Conservation (phyloP, 192 early-diverging fungal genomes). For the Coemansia sp. region DNA sequence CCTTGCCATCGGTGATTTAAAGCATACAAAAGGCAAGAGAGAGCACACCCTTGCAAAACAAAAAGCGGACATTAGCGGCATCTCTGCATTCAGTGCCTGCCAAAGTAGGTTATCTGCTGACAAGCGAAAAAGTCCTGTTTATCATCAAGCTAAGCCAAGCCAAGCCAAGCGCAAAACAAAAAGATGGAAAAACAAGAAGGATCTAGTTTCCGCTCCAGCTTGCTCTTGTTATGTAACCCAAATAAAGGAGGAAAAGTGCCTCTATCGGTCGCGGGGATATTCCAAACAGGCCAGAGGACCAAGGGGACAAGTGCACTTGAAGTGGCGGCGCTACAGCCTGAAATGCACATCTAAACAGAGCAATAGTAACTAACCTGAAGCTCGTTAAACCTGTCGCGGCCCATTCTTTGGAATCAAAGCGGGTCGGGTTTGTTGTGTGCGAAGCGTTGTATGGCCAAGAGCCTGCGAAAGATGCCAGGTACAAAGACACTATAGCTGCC, state of each 20-base stretch:
- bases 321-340: neutral
- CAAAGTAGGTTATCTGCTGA: neutral
- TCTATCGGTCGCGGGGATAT: too few species aligned
- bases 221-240: too few species aligned
- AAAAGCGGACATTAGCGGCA: neutral
- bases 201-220: too few species aligned
- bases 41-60: neutral
- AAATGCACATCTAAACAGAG: neutral
- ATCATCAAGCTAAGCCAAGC: neutral
- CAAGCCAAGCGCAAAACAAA: neutral
- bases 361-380: constrained; percentile 35
- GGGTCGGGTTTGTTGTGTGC: neutral
- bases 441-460: neutral
- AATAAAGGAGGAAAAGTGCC: neutral
- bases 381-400: constrained; percentile 53
- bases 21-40: neutral
- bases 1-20: neutral
- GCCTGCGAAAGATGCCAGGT: neutral
- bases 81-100: neutral
- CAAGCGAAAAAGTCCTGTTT: neutral
- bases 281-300: too few species aligned
- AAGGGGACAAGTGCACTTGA: too few species aligned
- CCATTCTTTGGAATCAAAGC: constrained; percentile 15
- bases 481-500: neutral
- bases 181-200: neutral